A percentile compares a stretch with the other conserved stretches of the same genome.
phyloP scores from a whole-genome alignment of 2,329 filamentous ascomycete species.

The Mycosphaerelloides madeirae region DNA sequence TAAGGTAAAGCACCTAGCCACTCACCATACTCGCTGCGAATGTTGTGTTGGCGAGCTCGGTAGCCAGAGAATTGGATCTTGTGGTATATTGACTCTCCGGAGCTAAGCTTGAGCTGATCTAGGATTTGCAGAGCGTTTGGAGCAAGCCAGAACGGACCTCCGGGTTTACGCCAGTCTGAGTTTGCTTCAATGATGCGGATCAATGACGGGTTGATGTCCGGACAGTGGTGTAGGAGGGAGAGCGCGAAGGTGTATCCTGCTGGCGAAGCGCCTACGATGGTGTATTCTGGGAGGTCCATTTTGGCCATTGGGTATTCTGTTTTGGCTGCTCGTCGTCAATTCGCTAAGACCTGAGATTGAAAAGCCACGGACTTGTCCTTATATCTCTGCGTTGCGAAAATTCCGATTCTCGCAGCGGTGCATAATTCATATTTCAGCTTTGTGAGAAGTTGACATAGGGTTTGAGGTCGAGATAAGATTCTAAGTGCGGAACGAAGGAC shows the following conservation, averaged over 20 bases:
- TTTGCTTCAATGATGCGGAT: background rate
- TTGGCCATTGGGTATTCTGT: too few relatives aligned
- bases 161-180: background rate
- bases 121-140: background rate
- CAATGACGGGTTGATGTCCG: background rate
- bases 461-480: too few relatives aligned
- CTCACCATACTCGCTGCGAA: background rate
- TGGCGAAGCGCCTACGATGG: constrained; percentile 1
- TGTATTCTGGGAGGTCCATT: background rate
- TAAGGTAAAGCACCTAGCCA: background rate
- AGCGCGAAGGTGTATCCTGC: background rate
- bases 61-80: background rate
- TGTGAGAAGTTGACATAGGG: too few relatives aligned
- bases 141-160: background rate
- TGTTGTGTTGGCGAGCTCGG: background rate
- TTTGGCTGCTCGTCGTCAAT: too few relatives aligned
- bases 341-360: too few relatives aligned
- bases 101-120: background rate
- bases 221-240: background rate
- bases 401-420: too few relatives aligned
- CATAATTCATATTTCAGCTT: too few relatives aligned
- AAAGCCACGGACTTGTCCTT: too few relatives aligned
- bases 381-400: too few relatives aligned
- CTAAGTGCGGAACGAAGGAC: too few relatives aligned
- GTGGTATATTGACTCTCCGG: background rate